Evolutionary conservation across 495 filamentous ascomycete species (phyloP).

Genomic region (Penicillium bialowiezense): DNA sequence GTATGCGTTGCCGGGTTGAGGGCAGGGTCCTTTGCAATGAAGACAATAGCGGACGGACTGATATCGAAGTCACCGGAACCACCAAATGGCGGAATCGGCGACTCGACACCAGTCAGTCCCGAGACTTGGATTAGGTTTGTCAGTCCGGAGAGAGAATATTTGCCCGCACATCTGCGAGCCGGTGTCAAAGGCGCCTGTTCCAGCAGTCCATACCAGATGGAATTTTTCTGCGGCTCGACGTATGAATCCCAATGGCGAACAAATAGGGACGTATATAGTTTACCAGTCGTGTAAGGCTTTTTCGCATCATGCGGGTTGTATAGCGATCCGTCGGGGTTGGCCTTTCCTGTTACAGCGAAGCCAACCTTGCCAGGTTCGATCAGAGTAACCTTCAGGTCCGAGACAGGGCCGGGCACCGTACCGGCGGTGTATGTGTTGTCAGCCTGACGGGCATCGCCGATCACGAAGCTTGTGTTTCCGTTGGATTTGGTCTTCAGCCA

Average conservation of each 20-base stretch:
- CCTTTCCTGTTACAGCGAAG: conserved; percentile 63
- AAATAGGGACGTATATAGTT: conserved; percentile 54
- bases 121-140: conserved; percentile 48
- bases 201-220: conserved; percentile 71
- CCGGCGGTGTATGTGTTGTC: conserved; percentile 59
- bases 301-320: conserved; percentile 54
- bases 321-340: conserved; percentile 53
- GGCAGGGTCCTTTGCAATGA: conserved; percentile 80
- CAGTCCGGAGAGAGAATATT: conserved; percentile 44
- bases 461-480: conserved; percentile 62
- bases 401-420: conserved; percentile 63
- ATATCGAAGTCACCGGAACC: conserved; percentile 60
- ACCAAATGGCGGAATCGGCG: conserved; percentile 59
- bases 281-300: conserved; percentile 50
- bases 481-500: conserved; percentile 64
- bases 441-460: conserved; percentile 54
- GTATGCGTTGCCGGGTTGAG: conserved; percentile 78
- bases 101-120: conserved; percentile 44
- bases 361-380: conserved; percentile 63
- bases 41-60: conserved; percentile 59
- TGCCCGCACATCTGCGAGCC: conserved; percentile 35
- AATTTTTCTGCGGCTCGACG: conserved; percentile 59
- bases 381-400: conserved; percentile 68
- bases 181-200: conserved; percentile 43
- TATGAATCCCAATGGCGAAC: conserved; percentile 65